Percentiles rank a stretch among this genome's conserved stretches.
phyloP scores from a whole-genome alignment of 768 basidiomycete genomes.

The Boletus subparvulus region DNA sequence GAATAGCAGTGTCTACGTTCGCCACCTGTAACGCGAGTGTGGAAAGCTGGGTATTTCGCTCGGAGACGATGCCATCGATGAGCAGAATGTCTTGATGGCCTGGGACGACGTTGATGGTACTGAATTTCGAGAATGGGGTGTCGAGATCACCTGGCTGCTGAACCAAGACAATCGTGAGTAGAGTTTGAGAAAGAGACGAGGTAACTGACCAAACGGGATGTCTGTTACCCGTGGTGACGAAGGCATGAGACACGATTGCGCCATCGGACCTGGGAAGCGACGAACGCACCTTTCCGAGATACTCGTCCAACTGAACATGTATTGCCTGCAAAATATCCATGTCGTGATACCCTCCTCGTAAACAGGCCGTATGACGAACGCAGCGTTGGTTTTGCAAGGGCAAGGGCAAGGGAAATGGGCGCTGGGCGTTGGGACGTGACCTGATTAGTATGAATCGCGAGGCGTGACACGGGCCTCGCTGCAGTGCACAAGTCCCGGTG shows the following conservation, averaged over 20 bases:
- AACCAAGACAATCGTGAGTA: background rate
- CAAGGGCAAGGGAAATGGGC: background rate
- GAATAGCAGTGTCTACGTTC: conserved; percentile 16
- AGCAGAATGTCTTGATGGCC: conserved; percentile 10
- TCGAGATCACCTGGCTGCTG: conserved; percentile 16
- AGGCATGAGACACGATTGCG: conserved; percentile 36
- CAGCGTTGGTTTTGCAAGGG: conserved; percentile 3
- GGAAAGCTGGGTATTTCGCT: conserved; percentile 23
- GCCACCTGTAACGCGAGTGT: conserved; percentile 19
- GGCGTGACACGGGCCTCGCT: conserved; percentile 10
- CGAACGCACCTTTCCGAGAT: conserved; percentile 21
- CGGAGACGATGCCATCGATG: conserved; percentile 21
- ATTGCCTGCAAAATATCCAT: conserved; percentile 20
- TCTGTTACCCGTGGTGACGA: conserved; percentile 4
- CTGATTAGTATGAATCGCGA: background rate
- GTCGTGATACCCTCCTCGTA: background rate
- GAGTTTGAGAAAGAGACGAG: background rate
- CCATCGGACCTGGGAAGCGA: conserved; percentile 20
- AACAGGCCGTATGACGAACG: background rate
- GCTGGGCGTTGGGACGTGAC: background rate
- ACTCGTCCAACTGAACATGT: conserved; percentile 19
- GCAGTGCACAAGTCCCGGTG: background rate
- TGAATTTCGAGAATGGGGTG: conserved; percentile 16
- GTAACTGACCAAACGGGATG: conserved; percentile 21
- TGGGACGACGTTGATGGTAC: conserved; percentile 10